These are phyloP conservation scores for Fereydounia khargensis DNA, from an alignment of 1,284 basidiomycete species.

Conservation along the genomic window DNA sequence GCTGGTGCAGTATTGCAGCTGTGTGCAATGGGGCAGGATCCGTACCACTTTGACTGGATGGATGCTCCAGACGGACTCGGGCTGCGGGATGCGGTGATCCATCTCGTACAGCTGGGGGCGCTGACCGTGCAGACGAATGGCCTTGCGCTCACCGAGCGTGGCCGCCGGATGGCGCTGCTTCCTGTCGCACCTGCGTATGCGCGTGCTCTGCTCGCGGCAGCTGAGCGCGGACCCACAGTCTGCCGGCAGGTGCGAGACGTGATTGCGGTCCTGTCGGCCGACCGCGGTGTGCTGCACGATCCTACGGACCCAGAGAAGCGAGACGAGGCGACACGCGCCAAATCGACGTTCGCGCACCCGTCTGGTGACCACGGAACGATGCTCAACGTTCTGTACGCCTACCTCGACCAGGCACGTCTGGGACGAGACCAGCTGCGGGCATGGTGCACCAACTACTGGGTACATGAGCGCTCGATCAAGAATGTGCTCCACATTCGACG, in stretches of 20 bases:
- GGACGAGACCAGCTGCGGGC: conserved; percentile 58
- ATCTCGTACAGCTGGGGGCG: conserved; percentile 49
- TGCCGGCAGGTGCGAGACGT: conserved; percentile 46
- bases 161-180: conserved; percentile 43
- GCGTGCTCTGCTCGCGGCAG: conserved; percentile 44
- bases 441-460: conserved; percentile 50
- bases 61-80: conserved; percentile 34
- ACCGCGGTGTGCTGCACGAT: conserved; percentile 41
- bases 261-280: conserved; percentile 50
- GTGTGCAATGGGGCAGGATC: conserved; percentile 48
- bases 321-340: conserved; percentile 58
- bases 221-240: conserved; percentile 30
- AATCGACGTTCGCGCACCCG: conserved; percentile 33
- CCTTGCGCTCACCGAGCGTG: conserved; percentile 34
- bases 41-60: conserved; percentile 51
- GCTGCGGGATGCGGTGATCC: conserved; percentile 41
- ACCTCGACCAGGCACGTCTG: conserved; percentile 19
- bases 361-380: conserved; percentile 51
- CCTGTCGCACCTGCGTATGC: conserved; percentile 49
- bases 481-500: conserved; percentile 46
- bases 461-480: conserved; percentile 43
- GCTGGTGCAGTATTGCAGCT: conserved; percentile 41
- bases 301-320: conserved; percentile 33
- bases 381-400: conserved; percentile 54
- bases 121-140: conserved; percentile 16